Evolutionary conservation across 148 eudicot genomes (phyloP).

Genomic region (Camellia japonica): DNA sequence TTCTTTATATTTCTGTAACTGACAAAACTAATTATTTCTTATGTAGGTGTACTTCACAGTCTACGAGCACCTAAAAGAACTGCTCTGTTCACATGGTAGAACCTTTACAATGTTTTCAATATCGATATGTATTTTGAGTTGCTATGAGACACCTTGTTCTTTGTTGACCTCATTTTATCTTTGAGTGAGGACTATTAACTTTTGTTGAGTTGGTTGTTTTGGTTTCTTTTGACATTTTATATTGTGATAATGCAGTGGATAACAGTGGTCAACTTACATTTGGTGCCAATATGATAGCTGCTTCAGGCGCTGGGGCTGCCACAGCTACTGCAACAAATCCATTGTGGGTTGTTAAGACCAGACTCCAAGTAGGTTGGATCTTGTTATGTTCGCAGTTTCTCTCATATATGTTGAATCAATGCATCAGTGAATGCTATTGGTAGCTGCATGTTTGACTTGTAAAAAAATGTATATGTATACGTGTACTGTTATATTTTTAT

Average conservation of each 20-base stretch:
- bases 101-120: background rate
- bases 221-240: background rate
- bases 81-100: slow-evolving; percentile 62
- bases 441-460: slow-evolving; percentile 1
- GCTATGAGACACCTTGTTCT: slow-evolving; percentile 10
- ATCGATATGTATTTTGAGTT: background rate
- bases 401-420: background rate
- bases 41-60: slow-evolving; percentile 87
- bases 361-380: slow-evolving; percentile 81
- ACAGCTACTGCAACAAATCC: slow-evolving; percentile 84
- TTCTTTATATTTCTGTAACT: slow-evolving; percentile 25
- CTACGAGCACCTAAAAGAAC: slow-evolving; percentile 73
- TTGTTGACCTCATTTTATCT: background rate
- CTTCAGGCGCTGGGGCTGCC: slow-evolving; percentile 93
- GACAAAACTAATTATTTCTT: slow-evolving; percentile 39
- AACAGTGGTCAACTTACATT: slow-evolving; percentile 58
- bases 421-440: background rate
- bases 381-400: slow-evolving; percentile 9
- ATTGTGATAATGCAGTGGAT: slow-evolving; percentile 37
- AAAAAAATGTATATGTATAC: background rate
- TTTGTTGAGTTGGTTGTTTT: slow-evolving; percentile 2
- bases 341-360: slow-evolving; percentile 97
- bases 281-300: slow-evolving; percentile 86
- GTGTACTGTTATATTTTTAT: background rate
- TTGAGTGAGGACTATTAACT: background rate